Base-by-base conservation (phyloP, 805 yeast species). In the Clavispora vitiphila region DNA sequence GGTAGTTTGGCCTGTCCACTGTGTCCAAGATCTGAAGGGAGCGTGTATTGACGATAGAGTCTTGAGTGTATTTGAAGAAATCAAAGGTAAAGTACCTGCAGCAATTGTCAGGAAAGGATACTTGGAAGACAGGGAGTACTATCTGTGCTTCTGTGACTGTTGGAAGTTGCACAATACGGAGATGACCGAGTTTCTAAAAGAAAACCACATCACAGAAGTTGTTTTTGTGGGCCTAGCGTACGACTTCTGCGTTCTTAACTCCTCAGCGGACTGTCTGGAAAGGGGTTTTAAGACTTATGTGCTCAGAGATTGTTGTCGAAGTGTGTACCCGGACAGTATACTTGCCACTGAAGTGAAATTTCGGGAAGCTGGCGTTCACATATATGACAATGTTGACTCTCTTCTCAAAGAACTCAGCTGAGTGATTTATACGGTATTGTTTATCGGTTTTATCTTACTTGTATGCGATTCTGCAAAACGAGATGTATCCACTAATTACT, bases 1-100 rank as follows among this genome's bases (percentile, higher is more conserved):
- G 48, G 70, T 73, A 0, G 69, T 88, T 3, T 90, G 97, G 97
- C 97, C 98, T 0, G 90, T 77, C 41, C 98, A 90, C 58, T 90
- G 97, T 60, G 77, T 90, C 12, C 90, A 86, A 54, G 70, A 72
- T 39, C 71, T 89, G 0, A 37, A 49, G 5, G 98, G 97, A 0
- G 74, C 90, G 0, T 69, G 73, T 27, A 69, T 85, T 25, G 85
- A 86, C 5, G 49, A 60, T 0, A 76, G 67, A 46, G 68, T 88
- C 40, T 50, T 62, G 38, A 56, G 58, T 10, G 54, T 50, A 1
- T 61, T 78, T 40, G 54, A 47, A 43, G 51, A 52, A 25, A 53
- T 71, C 34, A 64, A 66, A 43, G 45, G 48, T 5, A 57, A 60
- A 21, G 60, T 71, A 3, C 66, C 74, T 23, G 50, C 65, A 11